Base-by-base conservation (phyloP, 2,329 filamentous ascomycete species). In the Arachnopeziza araneosa region DNA sequence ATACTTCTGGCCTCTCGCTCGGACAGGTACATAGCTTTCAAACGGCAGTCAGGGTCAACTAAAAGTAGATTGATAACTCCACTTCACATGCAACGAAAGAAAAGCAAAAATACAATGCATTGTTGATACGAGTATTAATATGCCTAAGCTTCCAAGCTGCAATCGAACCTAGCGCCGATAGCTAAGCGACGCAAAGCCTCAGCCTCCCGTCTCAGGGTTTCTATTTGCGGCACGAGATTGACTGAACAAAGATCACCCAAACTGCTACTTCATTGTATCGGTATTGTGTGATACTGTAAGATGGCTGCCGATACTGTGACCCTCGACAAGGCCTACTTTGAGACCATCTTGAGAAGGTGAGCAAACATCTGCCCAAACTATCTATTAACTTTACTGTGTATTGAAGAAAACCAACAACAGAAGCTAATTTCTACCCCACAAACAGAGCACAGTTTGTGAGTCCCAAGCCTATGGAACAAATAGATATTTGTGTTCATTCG, bases 311-410 rank as follows among this genome's bases (percentile, higher is more conserved):
- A 58, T 52, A 74, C 78, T 64, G 80, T 88, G 55, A 86, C 83
- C 10, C 79, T 87, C 64, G 82, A 83, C 63, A 83, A 80, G 68
- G 72, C 74, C 55, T 83, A 87, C 74, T 83, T 87, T 66, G 81
- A 87, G 67, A 82, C 83, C 60, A 76, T 88, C 53, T 69, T 86
- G 57, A 79, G 81, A 70, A 81, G 83, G 87, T 88, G 74, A 76
- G 80, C 52, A 44, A 44, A 12, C 36, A 17, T 48, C 48, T 53
- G 56, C 26, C 48, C 30, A 54, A 30, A n/a, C n/a, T 7, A 21
- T 36, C 49, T 52, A 52, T 36, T 19, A 48, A 30, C 32, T 36
- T 21, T 49, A 32, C 32, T 48, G 51, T 19, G 6, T 59, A 56
- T 52, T 21, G 49, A 58, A 22, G 36, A 54, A 30, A 30, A 54